Evolutionary conservation across 164 flowering plant species (phyloP).

Genomic region (Stephania cephalantha): DNA sequence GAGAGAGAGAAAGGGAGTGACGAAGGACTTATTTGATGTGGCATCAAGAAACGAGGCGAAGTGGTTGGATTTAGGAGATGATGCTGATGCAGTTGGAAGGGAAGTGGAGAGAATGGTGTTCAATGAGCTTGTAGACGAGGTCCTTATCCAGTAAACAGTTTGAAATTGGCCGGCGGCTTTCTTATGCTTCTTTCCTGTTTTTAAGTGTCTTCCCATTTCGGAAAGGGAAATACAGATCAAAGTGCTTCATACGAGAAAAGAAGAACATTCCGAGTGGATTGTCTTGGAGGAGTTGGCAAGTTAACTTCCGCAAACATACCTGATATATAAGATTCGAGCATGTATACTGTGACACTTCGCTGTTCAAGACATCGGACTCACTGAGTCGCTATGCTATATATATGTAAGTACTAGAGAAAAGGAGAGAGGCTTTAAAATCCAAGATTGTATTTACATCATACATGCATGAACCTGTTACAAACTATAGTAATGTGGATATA

Average conservation of each 20-base stretch:
- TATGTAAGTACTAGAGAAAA: too few relatives aligned
- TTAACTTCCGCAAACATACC: too few relatives aligned
- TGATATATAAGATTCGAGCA: too few relatives aligned
- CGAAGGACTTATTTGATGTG: conserved; percentile 17
- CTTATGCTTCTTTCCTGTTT: neutral
- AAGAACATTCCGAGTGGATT: neutral
- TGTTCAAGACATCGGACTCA: too few relatives aligned
- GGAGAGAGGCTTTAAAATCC: too few relatives aligned
- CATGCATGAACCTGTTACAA: too few relatives aligned
- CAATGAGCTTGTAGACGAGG: conserved; percentile 53
- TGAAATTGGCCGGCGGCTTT: neutral
- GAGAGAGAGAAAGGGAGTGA: conserved; percentile 20
- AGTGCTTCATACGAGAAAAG: neutral
- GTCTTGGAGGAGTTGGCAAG: neutral
- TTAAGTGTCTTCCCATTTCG: neutral
- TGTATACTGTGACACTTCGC: too few relatives aligned
- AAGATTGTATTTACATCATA: too few relatives aligned
- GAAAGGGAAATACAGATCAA: neutral
- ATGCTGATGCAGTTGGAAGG: conserved; percentile 45
- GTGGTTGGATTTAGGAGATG: conserved; percentile 49
- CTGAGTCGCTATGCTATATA: too few relatives aligned
- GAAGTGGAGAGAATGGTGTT: conserved; percentile 53
- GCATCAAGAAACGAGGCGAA: conserved; percentile 26
- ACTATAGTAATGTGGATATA: too few relatives aligned
- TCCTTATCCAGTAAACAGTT: conserved; percentile 11